Base-by-base conservation (phyloP, 192 early-diverging fungal genomes). In the Gamsiella multidivaricata region DNA sequence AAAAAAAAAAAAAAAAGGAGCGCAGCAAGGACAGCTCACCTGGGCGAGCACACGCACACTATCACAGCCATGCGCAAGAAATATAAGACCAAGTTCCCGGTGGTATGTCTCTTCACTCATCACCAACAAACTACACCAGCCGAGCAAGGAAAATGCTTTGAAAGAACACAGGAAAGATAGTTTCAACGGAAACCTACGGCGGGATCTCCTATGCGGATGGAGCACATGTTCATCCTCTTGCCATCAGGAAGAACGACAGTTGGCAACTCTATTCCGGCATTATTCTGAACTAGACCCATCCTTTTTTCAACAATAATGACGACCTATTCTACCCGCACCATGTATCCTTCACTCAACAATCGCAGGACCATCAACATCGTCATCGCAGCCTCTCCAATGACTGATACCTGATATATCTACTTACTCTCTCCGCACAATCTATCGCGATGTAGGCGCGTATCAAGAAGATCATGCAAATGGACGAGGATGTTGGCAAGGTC, bases 401-500 rank as follows among this genome's bases (percentile, higher is more conserved):
- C 37, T 39, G 5, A 39, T 39, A 39, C 37, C 37, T 39, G 37
- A 39, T 12, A 39, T 39, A 39, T 39, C 12, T 39, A 5, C 22
- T 26, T 25, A 22, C 54, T 43, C 36, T 74, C 51, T 45, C 60
- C 39, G 22, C 42, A 18, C 12, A 5, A 12, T 52, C 43, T 54
- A 55, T 18, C 29, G 54, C 25, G 7, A 39, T 39, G 28, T 80
- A 98, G 96, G 97, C 96, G 20, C 92, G 97, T 39, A 99, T 99
- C 85, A 99, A 99, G 79, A 97, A 97, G 89, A 99, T 99, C 63
- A 99, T 99, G 97, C 94, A 97, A 74, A 89, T 93, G 82, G 97
- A 99, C 81, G 97, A 99, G 52, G 97, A 99, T 72, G 96, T 99
- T 3, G 97, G 97, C 49, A 99, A 99, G 81, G 95, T 99, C 73